phyloP scores from a whole-genome alignment of 2,329 filamentous ascomycete species.

The Fusarium sp. region DNA sequence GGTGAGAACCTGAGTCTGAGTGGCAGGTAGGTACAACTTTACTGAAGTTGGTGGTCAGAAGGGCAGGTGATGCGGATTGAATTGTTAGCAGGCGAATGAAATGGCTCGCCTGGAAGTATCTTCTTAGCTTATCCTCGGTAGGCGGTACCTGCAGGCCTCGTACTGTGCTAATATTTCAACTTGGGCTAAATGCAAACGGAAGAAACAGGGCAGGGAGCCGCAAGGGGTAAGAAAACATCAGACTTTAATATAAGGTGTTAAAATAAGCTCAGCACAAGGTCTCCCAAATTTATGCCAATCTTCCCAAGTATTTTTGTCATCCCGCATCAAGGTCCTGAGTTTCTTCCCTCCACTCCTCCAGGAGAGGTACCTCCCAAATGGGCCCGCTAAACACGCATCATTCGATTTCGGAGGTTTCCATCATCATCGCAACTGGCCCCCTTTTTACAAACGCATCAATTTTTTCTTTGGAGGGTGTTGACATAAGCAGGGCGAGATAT shows the following conservation, averaged over 20 bases:
- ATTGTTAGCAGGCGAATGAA: conserved; percentile 31
- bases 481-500: conserved; percentile 1
- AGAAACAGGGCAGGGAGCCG: conserved; percentile 35
- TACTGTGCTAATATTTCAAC: conserved; percentile 27
- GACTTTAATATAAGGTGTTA: neutral
- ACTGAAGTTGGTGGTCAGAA: conserved; percentile 31
- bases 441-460: conserved; percentile 10
- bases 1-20: conserved; percentile 28
- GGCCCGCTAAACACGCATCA: conserved; percentile 31
- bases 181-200: conserved; percentile 24
- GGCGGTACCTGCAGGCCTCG: conserved; percentile 5
- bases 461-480: neutral
- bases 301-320: neutral
- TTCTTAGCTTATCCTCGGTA: neutral
- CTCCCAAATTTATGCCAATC: fast-evolving
- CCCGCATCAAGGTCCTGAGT: neutral
- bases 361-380: conserved; percentile 20
- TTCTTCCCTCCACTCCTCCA: neutral
- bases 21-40: conserved; percentile 20
- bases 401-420: conserved; percentile 46
- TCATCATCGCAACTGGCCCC: conserved; percentile 18
- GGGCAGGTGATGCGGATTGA: conserved; percentile 45
- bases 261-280: fast-evolving
- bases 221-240: neutral
- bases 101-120: conserved; percentile 21